Conservation (phyloP, 331 rosid species). For the Phaseolus coccineus region DNA sequence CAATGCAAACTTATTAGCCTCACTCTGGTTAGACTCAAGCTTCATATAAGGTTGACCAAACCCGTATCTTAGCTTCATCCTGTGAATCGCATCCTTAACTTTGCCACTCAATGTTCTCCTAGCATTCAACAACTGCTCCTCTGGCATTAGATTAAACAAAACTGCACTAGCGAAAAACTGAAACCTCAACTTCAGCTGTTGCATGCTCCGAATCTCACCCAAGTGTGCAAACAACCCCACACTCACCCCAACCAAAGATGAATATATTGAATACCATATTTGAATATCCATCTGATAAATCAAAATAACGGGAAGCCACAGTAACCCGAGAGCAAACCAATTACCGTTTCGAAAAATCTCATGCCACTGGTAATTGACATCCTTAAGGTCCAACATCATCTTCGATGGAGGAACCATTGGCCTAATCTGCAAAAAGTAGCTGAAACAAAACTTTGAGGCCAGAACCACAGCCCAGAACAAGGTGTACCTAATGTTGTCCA, state of each 20-base stretch:
- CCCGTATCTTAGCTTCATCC: constrained; percentile 96
- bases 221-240: constrained; percentile 92
- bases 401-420: constrained; percentile 85
- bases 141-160: constrained; percentile 92
- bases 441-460: constrained; percentile 82
- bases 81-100: constrained; percentile 69
- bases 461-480: constrained; percentile 86
- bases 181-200: constrained; percentile 83
- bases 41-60: constrained; percentile 82
- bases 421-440: constrained; percentile 86
- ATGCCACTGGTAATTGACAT: constrained; percentile 65
- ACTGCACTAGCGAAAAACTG: constrained; percentile 93
- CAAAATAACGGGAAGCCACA: constrained; percentile 92
- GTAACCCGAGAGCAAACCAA: constrained; percentile 58
- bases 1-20: constrained; percentile 85
- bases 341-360: constrained; percentile 57
- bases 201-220: constrained; percentile 93
- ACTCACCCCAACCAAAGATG: constrained; percentile 84
- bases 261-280: constrained; percentile 92
- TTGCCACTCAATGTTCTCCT: constrained; percentile 71
- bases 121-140: constrained; percentile 79
- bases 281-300: constrained; percentile 94
- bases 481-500: constrained; percentile 73
- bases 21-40: constrained; percentile 83
- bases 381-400: constrained; percentile 54